Percentiles rank a stretch among this genome's conserved stretches.
These are phyloP conservation scores for Vitis hybrid DNA, from an alignment of 177 flowering plant genomes.

Conservation along the genomic window DNA sequence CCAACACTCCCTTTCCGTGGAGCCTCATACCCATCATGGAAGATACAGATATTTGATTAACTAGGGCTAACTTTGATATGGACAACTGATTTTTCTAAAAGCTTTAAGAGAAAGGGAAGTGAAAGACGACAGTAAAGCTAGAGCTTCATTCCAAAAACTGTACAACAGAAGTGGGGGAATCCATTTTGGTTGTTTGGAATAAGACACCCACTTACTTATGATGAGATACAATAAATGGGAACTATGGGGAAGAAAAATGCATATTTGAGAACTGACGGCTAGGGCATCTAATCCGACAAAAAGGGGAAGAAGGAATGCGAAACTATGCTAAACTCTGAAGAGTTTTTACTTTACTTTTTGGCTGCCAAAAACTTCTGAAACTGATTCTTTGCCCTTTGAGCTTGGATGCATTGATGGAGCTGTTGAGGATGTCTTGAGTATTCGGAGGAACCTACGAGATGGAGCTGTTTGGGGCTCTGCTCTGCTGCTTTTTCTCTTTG, in stretches of 20 bases:
- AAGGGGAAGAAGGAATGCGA: neutral
- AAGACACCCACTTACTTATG: constrained; percentile 22
- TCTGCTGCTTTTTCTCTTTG: constrained; percentile 37
- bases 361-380: constrained; percentile 45
- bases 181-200: constrained; percentile 7
- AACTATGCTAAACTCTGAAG: neutral
- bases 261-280: no score
- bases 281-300: neutral
- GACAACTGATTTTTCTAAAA: no score
- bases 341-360: constrained; percentile 22
- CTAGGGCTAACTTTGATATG: no score
- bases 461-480: constrained; percentile 38
- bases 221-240: constrained; percentile 14
- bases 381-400: constrained; percentile 41
- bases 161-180: constrained; percentile 24
- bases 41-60: no score
- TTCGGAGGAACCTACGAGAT: constrained; percentile 38
- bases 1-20: no score
- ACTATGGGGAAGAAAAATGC: neutral
- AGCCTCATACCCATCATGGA: no score
- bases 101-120: neutral
- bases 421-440: constrained; percentile 48
- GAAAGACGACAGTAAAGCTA: neutral
- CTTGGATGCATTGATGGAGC: constrained; percentile 44
- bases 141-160: constrained; percentile 15